Base-by-base conservation (phyloP, 129 eudicot genomes). In the carrot (Daucus carota) region DNA sequence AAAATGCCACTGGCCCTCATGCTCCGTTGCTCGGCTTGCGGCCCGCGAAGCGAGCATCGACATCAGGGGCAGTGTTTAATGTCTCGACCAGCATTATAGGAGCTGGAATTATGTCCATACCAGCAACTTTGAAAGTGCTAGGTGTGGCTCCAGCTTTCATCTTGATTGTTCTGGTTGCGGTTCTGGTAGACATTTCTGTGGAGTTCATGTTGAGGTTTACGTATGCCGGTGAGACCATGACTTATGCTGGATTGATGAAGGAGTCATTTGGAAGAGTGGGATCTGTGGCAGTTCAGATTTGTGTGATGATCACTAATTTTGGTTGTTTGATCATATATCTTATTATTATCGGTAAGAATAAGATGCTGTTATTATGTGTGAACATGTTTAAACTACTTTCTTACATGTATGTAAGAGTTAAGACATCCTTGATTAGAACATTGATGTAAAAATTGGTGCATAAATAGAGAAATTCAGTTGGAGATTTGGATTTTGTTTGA, bases 21-120 rank as follows among this genome's bases (percentile, higher is more conserved):
- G 84, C 66, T 68, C 96, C 93, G 1, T 88, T 91, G 40, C 82
- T 91, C 46, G 73, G 60, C 48, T 52, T 74, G 0, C 75, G 14
- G 70, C 73, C 57, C 18, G 80, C 73, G 81, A 83, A 79, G 17
- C 86, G 73, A 18, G 86, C 95, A 29, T 89, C 97, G 54, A 79
- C 89, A 1, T 73, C 90, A 10, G 90, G 97, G 32, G 97, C 99
- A 8, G 97, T 94, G 48, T 94, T 94, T 82, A 94, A 94, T 60
- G 93, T 94, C 34, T 83, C 99, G 4, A 94, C 99, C 24, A 91
- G 92, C 87, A 94, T 91, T 52, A 91, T 94, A 7, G 99, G 99
- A 12, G 99, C 99, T 3, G 99, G 99, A 74, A 91, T 94, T 33
- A 94, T 94, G 97, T 94, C 99, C 26, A 87, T 94, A 24, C 98